Conservation (phyloP, 2,329 filamentous ascomycete genomes). For the Zasmidium angulare region DNA sequence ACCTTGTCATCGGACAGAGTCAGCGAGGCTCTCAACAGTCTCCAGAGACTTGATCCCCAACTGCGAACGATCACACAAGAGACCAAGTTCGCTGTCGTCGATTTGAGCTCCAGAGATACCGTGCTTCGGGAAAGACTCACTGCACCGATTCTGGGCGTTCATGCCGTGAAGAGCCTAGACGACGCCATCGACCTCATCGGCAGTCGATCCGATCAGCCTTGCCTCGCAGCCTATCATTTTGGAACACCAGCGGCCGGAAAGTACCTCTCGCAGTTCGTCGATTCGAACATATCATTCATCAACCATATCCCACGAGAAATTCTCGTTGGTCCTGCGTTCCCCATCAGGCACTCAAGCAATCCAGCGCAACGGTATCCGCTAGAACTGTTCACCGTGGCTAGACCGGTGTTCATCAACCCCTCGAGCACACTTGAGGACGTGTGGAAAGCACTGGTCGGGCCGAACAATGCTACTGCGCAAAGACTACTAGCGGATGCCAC, state of each 20-base stretch:
- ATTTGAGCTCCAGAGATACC: slow-evolving; percentile 19
- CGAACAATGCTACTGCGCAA: slow-evolving; percentile 5
- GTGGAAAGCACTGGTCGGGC: slow-evolving; percentile 2
- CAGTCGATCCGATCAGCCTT: slow-evolving; percentile 24
- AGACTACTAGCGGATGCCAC: slow-evolving; percentile 23
- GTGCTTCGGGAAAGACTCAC: slow-evolving; percentile 38
- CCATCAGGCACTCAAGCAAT: slow-evolving; percentile 30
- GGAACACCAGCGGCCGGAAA: slow-evolving; percentile 52
- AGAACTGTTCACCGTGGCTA: slow-evolving; percentile 46
- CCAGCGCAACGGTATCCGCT: slow-evolving; percentile 41
- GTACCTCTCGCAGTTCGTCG: slow-evolving; percentile 60
- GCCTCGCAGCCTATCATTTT: slow-evolving; percentile 56
- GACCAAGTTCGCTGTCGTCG: slow-evolving; percentile 25
- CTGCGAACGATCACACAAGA: slow-evolving; percentile 26
- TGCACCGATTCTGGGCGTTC: slow-evolving; percentile 47
- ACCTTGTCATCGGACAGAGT: slow-evolving; percentile 4
- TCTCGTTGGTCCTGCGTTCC: slow-evolving; percentile 46
- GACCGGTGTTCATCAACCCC: slow-evolving; percentile 42
- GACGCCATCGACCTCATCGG: slow-evolving; percentile 53
- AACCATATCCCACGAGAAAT: slow-evolving; percentile 60
- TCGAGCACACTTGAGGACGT: slow-evolving; percentile 8
- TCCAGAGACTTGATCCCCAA: slow-evolving; percentile 12
- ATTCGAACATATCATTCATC: slow-evolving; percentile 51
- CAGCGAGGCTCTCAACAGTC: slow-evolving; percentile 1
- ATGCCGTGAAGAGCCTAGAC: slow-evolving; percentile 52